A percentile compares a stretch with the other conserved stretches of the same genome.
These are phyloP conservation scores for Ustilago tritici DNA, from an alignment of 1,284 basidiomycete genomes.

Conservation along the genomic window DNA sequence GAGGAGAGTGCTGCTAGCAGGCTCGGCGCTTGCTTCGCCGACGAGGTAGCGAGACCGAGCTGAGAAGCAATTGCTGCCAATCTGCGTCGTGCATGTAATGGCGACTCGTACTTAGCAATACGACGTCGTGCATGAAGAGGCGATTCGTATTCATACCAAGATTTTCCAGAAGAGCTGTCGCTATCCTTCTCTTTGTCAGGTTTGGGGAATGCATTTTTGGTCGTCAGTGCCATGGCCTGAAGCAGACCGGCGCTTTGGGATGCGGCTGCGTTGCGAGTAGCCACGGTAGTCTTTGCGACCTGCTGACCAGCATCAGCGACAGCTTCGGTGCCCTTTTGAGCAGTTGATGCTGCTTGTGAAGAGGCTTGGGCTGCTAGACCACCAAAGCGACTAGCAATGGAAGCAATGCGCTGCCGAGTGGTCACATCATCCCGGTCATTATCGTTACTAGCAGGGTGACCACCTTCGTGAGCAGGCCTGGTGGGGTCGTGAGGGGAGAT, in stretches of 20 bases:
- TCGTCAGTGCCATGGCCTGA: slow-evolving; percentile 47
- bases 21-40: slow-evolving; percentile 35
- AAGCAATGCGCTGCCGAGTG: slow-evolving; percentile 37
- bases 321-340: slow-evolving; percentile 24
- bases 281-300: slow-evolving; percentile 21
- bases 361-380: slow-evolving; percentile 34
- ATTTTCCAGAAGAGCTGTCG: slow-evolving; percentile 19
- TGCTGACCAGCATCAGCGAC: slow-evolving; percentile 29
- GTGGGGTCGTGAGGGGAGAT: not conserved
- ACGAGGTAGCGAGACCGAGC: slow-evolving; percentile 47
- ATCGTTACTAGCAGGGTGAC: not conserved
- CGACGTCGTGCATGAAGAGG: slow-evolving; percentile 32
- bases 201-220: slow-evolving; percentile 30
- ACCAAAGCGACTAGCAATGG: slow-evolving; percentile 43
- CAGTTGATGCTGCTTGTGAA: slow-evolving; percentile 26
- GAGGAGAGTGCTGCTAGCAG: slow-evolving; percentile 20
- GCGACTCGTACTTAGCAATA: slow-evolving; percentile 42
- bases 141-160: slow-evolving; percentile 47
- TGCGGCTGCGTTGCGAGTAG: slow-evolving; percentile 34
- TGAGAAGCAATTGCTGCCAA: slow-evolving; percentile 54
- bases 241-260: slow-evolving; percentile 37
- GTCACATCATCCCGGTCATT: slow-evolving; percentile 23
- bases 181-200: slow-evolving; percentile 20
- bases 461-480: not conserved
- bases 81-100: slow-evolving; percentile 42